Evolutionary conservation across 2,329 filamentous ascomycete genomes (phyloP).

Genomic region (Fusarium verrucosum): DNA sequence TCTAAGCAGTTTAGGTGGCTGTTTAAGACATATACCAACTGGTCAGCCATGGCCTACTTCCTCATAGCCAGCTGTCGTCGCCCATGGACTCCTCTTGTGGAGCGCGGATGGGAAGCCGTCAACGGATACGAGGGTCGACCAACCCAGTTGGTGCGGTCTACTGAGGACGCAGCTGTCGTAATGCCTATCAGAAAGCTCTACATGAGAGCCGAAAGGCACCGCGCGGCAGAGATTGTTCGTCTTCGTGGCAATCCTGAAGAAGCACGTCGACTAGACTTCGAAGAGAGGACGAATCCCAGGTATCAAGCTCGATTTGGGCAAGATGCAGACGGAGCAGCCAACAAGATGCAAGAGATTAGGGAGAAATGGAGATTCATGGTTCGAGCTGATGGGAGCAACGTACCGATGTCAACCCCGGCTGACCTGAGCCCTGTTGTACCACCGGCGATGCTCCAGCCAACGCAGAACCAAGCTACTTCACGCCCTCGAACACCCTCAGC

Average conservation of each 20-base stretch:
- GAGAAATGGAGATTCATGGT: slow-evolving; percentile 64
- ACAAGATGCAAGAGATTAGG: slow-evolving; percentile 55
- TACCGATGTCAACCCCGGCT: slow-evolving; percentile 24
- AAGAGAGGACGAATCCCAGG: slow-evolving; percentile 56
- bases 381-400: slow-evolving; percentile 44
- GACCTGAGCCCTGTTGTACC: slow-evolving; percentile 17
- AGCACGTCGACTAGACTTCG: slow-evolving; percentile 59
- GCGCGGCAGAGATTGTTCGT: slow-evolving; percentile 60
- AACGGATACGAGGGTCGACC: slow-evolving; percentile 52
- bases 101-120: slow-evolving; percentile 61
- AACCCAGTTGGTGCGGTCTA: slow-evolving; percentile 56
- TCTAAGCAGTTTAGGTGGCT: slow-evolving; percentile 60
- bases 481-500: slow-evolving; percentile 32
- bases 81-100: slow-evolving; percentile 60
- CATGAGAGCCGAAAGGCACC: slow-evolving; percentile 60
- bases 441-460: slow-evolving; percentile 28
- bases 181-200: slow-evolving; percentile 65
- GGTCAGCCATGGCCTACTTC: slow-evolving; percentile 61
- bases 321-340: slow-evolving; percentile 58
- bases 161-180: slow-evolving; percentile 60
- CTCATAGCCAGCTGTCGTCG: slow-evolving; percentile 58
- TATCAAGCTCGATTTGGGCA: slow-evolving; percentile 58
- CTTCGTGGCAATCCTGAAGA: slow-evolving; percentile 60
- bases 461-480: slow-evolving; percentile 18
- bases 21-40: slow-evolving; percentile 61